A percentile compares a stretch with the other conserved stretches of the same genome.
phyloP scores from a whole-genome alignment of 495 filamentous ascomycete species.

The Podospora pseudocomata region DNA sequence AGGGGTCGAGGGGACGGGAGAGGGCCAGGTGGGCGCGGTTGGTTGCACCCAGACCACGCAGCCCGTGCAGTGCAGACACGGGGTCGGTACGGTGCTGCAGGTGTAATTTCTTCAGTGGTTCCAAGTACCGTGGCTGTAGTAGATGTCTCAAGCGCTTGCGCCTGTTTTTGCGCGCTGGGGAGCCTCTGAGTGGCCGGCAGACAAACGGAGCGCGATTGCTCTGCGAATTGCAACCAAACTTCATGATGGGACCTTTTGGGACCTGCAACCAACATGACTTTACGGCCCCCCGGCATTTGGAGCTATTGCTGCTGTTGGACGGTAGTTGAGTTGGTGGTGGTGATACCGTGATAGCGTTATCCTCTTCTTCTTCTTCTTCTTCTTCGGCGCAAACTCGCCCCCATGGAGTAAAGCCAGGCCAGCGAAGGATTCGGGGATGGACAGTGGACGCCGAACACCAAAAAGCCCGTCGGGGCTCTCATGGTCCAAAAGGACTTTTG shows the following conservation, averaged over 20 bases:
- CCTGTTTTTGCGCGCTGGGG: constrained; percentile 2
- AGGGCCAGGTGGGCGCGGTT: constrained; percentile 14
- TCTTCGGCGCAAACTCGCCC: neutral
- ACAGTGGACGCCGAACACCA: neutral
- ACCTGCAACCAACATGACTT: neutral
- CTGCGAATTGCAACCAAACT: constrained; percentile 2
- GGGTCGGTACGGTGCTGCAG: constrained; percentile 2
- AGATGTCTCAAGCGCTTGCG: constrained; percentile 7
- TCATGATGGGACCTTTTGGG: neutral
- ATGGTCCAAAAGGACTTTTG: constrained; percentile 2
- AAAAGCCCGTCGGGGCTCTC: neutral
- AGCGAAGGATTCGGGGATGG: neutral
- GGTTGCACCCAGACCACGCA: constrained; percentile 14
- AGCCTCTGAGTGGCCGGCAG: neutral
- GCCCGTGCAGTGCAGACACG: constrained; percentile 5
- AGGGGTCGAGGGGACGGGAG: constrained; percentile 15
- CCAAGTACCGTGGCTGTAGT: constrained; percentile 6
- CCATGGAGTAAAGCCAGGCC: neutral
- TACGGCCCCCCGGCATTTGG: neutral
- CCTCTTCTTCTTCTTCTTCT: neutral
- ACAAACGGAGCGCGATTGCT: neutral
- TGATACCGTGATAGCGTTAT: neutral
- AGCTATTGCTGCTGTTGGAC: neutral
- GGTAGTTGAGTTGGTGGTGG: neutral
- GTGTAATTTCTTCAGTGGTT: constrained; percentile 5